Percentiles rank a stretch among this genome's conserved stretches.
Conservation (phyloP, 179 eudicot species). For the Heliamphora pulchella region DNA sequence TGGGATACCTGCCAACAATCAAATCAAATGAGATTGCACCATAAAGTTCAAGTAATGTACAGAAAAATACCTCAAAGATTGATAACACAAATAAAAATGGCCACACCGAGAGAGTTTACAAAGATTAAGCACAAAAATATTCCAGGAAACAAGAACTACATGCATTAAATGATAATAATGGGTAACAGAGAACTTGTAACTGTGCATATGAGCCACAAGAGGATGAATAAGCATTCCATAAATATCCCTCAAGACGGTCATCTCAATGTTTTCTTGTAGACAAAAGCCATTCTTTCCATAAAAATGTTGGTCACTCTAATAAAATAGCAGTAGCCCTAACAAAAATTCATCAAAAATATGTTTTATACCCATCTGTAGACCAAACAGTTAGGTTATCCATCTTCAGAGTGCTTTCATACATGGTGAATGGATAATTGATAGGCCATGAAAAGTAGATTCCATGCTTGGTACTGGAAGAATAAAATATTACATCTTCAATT, state of each 20-base stretch:
- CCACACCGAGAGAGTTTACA: neutral
- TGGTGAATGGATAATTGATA: neutral
- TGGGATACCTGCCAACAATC: constrained; percentile 59
- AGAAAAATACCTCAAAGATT: neutral
- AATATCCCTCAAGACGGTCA: neutral
- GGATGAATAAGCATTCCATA: neutral
- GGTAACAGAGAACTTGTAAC: neutral
- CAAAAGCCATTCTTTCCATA: neutral
- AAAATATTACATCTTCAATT: neutral
- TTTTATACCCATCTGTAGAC: neutral
- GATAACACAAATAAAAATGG: neutral
- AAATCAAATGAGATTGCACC: constrained; percentile 1
- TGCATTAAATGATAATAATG: constrained; percentile 3
- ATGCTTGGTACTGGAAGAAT: too few species aligned
- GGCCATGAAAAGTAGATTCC: neutral
- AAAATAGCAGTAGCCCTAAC: neutral
- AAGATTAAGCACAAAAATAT: neutral
- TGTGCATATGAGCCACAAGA: neutral
- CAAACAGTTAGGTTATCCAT: neutral
- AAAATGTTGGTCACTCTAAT: neutral
- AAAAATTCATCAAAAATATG: neutral
- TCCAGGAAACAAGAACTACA: neutral
- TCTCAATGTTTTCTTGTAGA: neutral
- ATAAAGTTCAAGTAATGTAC: neutral
- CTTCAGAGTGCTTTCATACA: neutral